phyloP scores from a whole-genome alignment of 345 rosid genomes.

The Eucalyptus tenuipes region DNA sequence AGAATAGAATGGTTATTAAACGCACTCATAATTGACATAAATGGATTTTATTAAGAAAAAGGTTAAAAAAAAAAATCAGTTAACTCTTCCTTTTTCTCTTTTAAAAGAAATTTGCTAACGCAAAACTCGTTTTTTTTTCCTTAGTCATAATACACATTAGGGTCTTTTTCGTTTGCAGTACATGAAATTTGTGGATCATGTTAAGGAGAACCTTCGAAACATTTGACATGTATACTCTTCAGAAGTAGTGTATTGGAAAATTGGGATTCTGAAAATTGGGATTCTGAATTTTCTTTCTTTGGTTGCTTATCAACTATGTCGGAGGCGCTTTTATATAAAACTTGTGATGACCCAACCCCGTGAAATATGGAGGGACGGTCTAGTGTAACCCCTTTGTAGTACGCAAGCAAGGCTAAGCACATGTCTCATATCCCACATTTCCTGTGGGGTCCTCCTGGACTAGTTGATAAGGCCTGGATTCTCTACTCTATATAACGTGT shows the following conservation, averaged over 20 bases:
- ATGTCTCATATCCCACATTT: too few relatives aligned
- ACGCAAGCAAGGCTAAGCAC: fast-evolving
- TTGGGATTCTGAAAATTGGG: background rate
- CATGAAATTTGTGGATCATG: background rate
- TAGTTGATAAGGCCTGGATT: fast-evolving
- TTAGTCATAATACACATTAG: background rate
- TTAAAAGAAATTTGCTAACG: background rate
- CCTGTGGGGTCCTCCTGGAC: fast-evolving
- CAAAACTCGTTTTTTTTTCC: too few relatives aligned
- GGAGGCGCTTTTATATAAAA: background rate
- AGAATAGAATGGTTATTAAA: too few relatives aligned
- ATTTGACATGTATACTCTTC: background rate
- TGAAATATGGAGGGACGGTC: fast-evolving
- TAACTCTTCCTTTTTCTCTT: background rate
- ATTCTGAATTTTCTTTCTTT: background rate
- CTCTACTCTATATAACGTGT: too few relatives aligned
- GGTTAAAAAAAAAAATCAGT: background rate
- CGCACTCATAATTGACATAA: background rate
- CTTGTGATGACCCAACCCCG: too few relatives aligned
- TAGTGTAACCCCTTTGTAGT: too few relatives aligned
- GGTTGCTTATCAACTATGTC: background rate
- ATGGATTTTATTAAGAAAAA: background rate
- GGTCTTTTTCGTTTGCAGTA: background rate
- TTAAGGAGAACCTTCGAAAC: background rate
- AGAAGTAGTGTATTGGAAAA: background rate